These are phyloP conservation scores for Mortierella sp. DNA, from an alignment of 371 early-diverging fungal genomes.

Conservation along the genomic window DNA sequence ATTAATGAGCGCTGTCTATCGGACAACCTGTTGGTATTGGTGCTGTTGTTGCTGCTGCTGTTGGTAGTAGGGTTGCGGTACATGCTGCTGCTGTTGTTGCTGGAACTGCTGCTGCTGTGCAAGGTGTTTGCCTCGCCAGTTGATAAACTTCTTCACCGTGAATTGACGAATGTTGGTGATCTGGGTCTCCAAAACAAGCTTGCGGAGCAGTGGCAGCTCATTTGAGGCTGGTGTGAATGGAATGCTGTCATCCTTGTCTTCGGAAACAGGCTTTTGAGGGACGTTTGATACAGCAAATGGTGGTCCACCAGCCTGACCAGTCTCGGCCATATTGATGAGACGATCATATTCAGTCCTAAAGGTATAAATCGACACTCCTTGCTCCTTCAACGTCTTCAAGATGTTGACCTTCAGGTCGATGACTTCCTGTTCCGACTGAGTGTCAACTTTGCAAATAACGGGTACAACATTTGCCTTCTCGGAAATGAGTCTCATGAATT, in stretches of 20 bases:
- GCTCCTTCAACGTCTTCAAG: constrained; percentile 61
- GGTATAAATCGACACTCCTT: constrained; percentile 59
- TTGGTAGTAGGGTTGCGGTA: constrained; percentile 29
- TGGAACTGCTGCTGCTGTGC: constrained; percentile 36
- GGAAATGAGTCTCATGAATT: constrained; percentile 75
- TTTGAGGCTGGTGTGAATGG: constrained; percentile 41
- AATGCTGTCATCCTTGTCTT: constrained; percentile 28
- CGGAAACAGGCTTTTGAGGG: constrained; percentile 11
- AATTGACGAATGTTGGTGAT: constrained; percentile 63
- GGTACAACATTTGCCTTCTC: constrained; percentile 73
- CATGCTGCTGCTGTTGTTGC: constrained; percentile 43
- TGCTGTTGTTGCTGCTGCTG: constrained; percentile 37
- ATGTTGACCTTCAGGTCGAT: constrained; percentile 64
- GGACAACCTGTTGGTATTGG: constrained; percentile 30
- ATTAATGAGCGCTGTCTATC: constrained; percentile 13
- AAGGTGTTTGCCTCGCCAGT: constrained; percentile 61
- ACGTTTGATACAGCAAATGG: constrained; percentile 56
- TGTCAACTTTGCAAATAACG: constrained; percentile 76
- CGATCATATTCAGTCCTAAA: constrained; percentile 51
- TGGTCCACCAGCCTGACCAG: constrained; percentile 49
- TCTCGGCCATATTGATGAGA: constrained; percentile 35
- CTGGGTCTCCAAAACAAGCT: constrained; percentile 61
- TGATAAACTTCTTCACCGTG: constrained; percentile 68
- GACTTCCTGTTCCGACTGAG: constrained; percentile 71
- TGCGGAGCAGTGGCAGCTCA: constrained; percentile 50